Evolutionary conservation across 148 eudicot species (phyloP).

Genomic region (Talinum fruticosum): DNA sequence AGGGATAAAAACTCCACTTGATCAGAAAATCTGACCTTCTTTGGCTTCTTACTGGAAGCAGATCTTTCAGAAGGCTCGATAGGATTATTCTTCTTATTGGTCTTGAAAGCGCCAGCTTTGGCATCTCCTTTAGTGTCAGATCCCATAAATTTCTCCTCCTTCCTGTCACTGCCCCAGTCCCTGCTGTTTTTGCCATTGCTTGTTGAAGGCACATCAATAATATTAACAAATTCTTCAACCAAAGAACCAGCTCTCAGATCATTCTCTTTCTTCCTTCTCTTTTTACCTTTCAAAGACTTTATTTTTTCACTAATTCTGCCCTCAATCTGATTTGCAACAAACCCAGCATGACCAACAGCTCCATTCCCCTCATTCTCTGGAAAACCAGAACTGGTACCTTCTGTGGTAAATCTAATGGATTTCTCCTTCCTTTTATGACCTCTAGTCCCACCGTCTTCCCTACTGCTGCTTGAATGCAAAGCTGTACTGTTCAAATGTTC

Average conservation of each 20-base stretch:
- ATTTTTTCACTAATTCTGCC: not conserved
- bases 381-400: not conserved
- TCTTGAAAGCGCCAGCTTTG: conserved; percentile 3
- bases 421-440: not conserved
- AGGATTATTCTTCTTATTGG: not conserved
- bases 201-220: not conserved
- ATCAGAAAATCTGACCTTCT: conserved; percentile 31
- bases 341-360: conserved; percentile 1
- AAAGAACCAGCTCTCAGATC: not conserved
- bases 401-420: not conserved
- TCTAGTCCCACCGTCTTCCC: not conserved
- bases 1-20: conserved; percentile 28
- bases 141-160: conserved; percentile 1
- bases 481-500: not conserved
- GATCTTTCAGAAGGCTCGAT: conserved; percentile 15
- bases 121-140: not conserved
- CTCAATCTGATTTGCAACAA: not conserved
- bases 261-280: not conserved
- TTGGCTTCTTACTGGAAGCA: conserved; percentile 17
- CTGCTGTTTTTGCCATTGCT: not conserved
- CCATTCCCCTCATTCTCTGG: not conserved
- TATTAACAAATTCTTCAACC: not conserved
- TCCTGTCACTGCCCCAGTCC: not conserved
- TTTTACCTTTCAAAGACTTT: not conserved
- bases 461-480: not conserved